Evolutionary conservation across 208 protist species (phyloP).

Genomic region (Leishmania gerbilli): DNA sequence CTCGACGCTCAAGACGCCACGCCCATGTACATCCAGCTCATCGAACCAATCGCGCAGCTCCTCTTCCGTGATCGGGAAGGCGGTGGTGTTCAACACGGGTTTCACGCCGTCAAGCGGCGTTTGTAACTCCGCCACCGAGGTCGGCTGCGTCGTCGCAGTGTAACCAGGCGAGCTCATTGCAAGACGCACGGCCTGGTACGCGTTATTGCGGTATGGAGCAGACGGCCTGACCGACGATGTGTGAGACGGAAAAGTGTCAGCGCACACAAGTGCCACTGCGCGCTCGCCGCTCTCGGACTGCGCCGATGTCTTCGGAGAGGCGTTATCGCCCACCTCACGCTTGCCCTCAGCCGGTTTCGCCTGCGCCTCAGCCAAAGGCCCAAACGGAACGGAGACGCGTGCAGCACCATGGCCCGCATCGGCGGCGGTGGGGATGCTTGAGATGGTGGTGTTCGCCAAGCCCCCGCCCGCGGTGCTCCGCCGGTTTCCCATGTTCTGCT

Average conservation of each 20-base stretch:
- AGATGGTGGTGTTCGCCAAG: too few species aligned
- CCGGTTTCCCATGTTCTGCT: slow-evolving; percentile 22
- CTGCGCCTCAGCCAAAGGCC: neutral
- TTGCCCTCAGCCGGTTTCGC: neutral
- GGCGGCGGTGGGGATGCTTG: neutral
- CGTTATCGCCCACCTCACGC: neutral
- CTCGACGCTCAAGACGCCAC: slow-evolving; percentile 38
- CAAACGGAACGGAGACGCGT: neutral
- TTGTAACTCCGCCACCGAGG: slow-evolving; percentile 2
- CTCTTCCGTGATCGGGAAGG: slow-evolving; percentile 60
- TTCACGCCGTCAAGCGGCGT: slow-evolving; percentile 30
- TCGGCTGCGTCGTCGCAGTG: slow-evolving; percentile 24
- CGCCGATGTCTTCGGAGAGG: neutral
- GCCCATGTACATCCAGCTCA: slow-evolving; percentile 39
- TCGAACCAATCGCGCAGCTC: slow-evolving; percentile 77
- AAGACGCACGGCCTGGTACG: slow-evolving; percentile 75
- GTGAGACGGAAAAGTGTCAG: slow-evolving; percentile 1
- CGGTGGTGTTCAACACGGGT: slow-evolving; percentile 53
- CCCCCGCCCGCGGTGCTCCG: neutral
- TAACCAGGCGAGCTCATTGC: slow-evolving; percentile 50
- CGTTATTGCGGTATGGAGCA: slow-evolving; percentile 59
- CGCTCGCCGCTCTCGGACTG: neutral
- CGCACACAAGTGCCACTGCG: neutral
- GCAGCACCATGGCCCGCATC: neutral
- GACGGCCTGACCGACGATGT: neutral